phyloP scores from a whole-genome alignment of 1,139 yeast genomes.

The Nematodospora anomalae region DNA sequence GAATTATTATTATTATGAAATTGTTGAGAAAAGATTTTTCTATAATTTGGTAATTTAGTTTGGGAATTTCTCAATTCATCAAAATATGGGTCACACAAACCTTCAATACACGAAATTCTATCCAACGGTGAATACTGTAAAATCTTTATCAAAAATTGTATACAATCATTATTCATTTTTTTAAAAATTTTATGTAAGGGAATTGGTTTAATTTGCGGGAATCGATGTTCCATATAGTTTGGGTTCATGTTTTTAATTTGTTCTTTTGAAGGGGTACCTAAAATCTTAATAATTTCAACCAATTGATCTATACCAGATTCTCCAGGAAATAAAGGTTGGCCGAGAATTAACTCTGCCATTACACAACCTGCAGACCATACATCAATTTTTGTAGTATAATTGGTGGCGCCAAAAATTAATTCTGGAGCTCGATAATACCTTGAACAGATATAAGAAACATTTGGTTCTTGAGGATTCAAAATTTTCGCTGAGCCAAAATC shows the following conservation, averaged over 20 bases:
- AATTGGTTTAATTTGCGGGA: conserved; percentile 94
- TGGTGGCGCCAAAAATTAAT: conserved; percentile 85
- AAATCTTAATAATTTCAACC: conserved; percentile 91
- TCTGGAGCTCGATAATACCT: conserved; percentile 96
- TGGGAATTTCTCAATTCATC: conserved; percentile 64
- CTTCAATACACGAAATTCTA: conserved; percentile 69
- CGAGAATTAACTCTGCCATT: conserved; percentile 92
- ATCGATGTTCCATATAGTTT: conserved; percentile 94
- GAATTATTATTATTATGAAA: conserved; percentile 19
- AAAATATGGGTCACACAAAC: conserved; percentile 70
- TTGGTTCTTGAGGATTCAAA: conserved; percentile 85
- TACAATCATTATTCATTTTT: conserved; percentile 59
- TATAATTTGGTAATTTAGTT: conserved; percentile 55
- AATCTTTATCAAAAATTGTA: conserved; percentile 57
- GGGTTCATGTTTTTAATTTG: conserved; percentile 96
- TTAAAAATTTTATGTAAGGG: conserved; percentile 84
- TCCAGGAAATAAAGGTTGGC: conserved; percentile 97
- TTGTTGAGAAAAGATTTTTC: conserved; percentile 47
- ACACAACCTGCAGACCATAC: conserved; percentile 99
- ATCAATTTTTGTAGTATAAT: conserved; percentile 95
- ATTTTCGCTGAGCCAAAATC: conserved; percentile 99
- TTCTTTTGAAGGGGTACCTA: conserved; percentile 93
- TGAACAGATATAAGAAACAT: conserved; percentile 94
- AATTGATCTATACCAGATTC: conserved; percentile 96
- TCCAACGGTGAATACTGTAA: conserved; percentile 76